Evolutionary conservation across 2,329 filamentous ascomycete species (phyloP), one percentile per base, ranked within the genome.

Genomic region (Claviceps capensis): DNA sequence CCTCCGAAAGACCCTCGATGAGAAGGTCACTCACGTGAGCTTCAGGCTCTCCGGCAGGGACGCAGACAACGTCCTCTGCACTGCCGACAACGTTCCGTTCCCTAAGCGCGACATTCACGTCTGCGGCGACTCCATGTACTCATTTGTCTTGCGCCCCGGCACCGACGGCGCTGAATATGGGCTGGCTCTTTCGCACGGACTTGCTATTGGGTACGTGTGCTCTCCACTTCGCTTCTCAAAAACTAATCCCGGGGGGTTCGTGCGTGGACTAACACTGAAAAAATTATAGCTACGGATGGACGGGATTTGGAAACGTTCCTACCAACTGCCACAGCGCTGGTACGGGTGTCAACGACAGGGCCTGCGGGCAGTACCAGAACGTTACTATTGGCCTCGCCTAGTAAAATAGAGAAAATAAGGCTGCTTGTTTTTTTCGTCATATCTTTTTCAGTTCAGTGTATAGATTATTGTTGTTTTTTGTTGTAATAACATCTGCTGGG

Each of bases 91-190:
- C 48, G 57, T 56, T 5, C 4, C 19, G 19, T 1, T 13, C 52
- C 26, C 26, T 30, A 30, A 30, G 26, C 26, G 26, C 42, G 54
- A 53, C 26, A 59, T 56, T 49, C 47, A 56, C 23, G 54, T 58
- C 42, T 65, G 63, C 58, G 59, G 58, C 50, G 57, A 58, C 8
- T 55, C 55, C 56, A 57, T 58, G 54, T 66, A 65, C 59, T 52
- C 60, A 45, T 66, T 66, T 60, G 48, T 47, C 19, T 48, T 65
- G 30, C 42, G 52, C 19, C 40, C 50, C 4, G 60, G 59, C 36
- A 30, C 17, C n/a, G 19, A 52, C 1, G 46, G 51, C 42, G 4
- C 4, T 11, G n/a, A 49, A 3, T 34, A 19, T 40, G 4, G 16
- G 3, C 2, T 49, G 4, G 2, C 5, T 2, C 9, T 49, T 14